A percentile compares a stretch with the other conserved stretches of the same genome.
phyloP scores from a whole-genome alignment of 495 filamentous ascomycete species.

The Sordaria brevicollis region DNA sequence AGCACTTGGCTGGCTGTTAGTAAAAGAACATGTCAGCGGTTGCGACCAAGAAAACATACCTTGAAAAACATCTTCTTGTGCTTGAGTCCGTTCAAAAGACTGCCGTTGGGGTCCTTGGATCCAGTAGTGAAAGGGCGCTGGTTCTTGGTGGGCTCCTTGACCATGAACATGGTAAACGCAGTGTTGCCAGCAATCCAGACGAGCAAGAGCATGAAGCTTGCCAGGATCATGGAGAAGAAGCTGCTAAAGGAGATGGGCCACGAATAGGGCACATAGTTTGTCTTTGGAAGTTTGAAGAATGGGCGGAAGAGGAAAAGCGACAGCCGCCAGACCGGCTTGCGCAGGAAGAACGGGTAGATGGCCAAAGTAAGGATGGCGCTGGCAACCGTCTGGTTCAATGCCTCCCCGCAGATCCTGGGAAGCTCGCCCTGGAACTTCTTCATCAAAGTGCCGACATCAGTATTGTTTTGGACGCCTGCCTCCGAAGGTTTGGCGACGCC shows the following conservation, averaged over 20 bases:
- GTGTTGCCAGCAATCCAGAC: conserved; percentile 67
- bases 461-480: conserved; percentile 17
- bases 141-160: conserved; percentile 71
- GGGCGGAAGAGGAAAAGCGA: conserved; percentile 57
- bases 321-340: conserved; percentile 53
- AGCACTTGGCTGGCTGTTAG: conserved; percentile 39
- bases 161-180: conserved; percentile 68
- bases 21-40: not conserved
- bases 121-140: conserved; percentile 72
- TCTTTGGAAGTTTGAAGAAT: conserved; percentile 63
- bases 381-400: conserved; percentile 32
- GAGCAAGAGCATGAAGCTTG: conserved; percentile 55
- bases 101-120: conserved; percentile 86
- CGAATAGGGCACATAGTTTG: conserved; percentile 48
- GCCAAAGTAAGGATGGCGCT: conserved; percentile 40
- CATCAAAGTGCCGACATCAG: conserved; percentile 16
- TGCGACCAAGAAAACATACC: conserved; percentile 27
- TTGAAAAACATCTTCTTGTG: conserved; percentile 56
- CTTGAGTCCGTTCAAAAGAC: conserved; percentile 71
- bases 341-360: conserved; percentile 55
- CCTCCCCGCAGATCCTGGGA: conserved; percentile 17
- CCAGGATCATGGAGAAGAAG: conserved; percentile 48
- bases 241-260: conserved; percentile 49
- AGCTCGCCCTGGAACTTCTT: conserved; percentile 22
- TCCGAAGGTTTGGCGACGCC: conserved; percentile 21